Evolutionary conservation across 352 stramenopile genomes (phyloP), one percentile per base, ranked within the genome.

Genomic region (Blastocystis sp.): DNA sequence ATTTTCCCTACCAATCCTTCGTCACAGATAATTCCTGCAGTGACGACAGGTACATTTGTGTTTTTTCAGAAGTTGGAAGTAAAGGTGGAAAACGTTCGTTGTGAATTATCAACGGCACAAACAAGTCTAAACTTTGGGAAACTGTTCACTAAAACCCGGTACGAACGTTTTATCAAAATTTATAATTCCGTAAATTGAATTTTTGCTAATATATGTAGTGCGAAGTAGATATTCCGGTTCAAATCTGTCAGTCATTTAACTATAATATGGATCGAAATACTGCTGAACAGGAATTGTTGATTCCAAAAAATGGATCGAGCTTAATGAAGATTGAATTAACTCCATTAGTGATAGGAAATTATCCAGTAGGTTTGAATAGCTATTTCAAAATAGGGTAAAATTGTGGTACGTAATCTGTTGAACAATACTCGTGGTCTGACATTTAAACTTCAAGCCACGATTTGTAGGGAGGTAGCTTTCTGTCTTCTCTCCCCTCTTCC

Each of bases 61-160:
- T 47, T 55, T 34, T 55, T 9, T 4, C 39, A 56, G 39, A 39
- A 45, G 50, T 20, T 78, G 50, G 43, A 16, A n/a, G 66, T 47
- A 30, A 59, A n/a, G 18, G 6, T 47, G 43, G 65, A 55, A 30
- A 56, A 39, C 43, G 56, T 85, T 20, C 11, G 26, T 0, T 85
- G 73, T 24, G 47, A 66, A 20, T 30, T 85, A 34, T 18, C 26
- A 8, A 85, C 73, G 16, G 43, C 73, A 9, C 73, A 85, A 43
- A 85, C 73, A n/a, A 47, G 63, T 18, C 73, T 85, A 7, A 24
- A 65, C 6, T 66, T 85, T 5, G 73, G 73, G 34, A 85, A 85
- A 37, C 73, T 85, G 50, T 85, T 85, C 34, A 85, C 73, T 3
- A 85, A 85, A 34, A 65, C 26, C 39, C 50, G 54, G 37, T 85